Base-by-base conservation (phyloP, 169 alveolate genomes). In the Amoebophrya sp. region DNA sequence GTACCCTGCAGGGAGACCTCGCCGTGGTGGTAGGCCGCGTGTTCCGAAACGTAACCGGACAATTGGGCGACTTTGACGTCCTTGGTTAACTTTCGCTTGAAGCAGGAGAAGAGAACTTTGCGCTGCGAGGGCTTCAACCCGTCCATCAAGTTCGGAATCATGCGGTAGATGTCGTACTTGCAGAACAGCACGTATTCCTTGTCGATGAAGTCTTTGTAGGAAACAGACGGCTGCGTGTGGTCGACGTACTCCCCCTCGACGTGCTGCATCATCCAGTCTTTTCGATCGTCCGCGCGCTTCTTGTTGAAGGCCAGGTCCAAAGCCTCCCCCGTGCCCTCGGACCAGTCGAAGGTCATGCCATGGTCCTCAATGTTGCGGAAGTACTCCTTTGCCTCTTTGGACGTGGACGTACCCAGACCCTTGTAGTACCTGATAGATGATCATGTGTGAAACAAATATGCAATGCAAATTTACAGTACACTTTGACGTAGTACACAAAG, bases 1-100 rank as follows among this genome's bases (percentile, higher is more conserved):
- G 99, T 98, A 66, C 96, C 97, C 91, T 97, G 98, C 92, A 99
- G 94, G 40, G 99, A 97, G 53, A 96, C 93, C 94, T 99, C 99
- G 23, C 99, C 99, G 95, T 99, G 99, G 94, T 99, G 99, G 96
- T 99, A 99, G 38, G 99, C 99, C 18, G 99, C 97, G 89, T 98
- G 98, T 93, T 98, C 99, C 0, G 99, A 99, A 18, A 98, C 99
- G 94, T 98, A 98, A 25, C 99, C 99, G 18, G 96, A 95, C 38
- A 97, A 95, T 92, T 97, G 99, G 25, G 98, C 99, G 54, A 98
- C 99, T 92, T 98, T 99, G 89, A 98, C 93, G 94, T 98, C 99
- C 90, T 95, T 96, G 92, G 96, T 97, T 91, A 98, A 96, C 95
- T 97, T 98, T 91, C 99, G 96, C 95, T 98, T 98, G 94, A 99